A percentile compares a stretch with the other conserved stretches of the same genome.
Conservation (phyloP, 768 basidiomycete species). For the Aureoboletus auriporus region DNA sequence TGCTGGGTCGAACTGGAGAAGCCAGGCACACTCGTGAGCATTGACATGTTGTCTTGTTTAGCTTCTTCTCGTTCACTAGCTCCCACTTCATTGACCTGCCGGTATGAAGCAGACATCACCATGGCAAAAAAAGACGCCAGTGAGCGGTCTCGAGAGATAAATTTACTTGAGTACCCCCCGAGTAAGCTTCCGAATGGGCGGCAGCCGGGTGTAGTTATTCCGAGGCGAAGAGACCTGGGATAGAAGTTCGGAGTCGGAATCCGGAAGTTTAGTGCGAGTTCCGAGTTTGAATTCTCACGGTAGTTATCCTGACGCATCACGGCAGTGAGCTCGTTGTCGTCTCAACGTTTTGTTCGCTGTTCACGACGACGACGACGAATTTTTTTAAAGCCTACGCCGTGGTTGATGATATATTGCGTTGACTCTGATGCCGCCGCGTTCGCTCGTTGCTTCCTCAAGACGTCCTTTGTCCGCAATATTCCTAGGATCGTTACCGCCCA, state of each 20-base stretch:
- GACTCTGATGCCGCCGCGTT: constrained; percentile 49
- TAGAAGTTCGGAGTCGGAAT: constrained; percentile 18
- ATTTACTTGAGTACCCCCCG: too few species aligned
- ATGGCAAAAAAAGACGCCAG: too few species aligned
- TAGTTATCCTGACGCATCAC: constrained; percentile 12
- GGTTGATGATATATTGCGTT: constrained; percentile 26
- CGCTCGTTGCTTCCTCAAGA: constrained; percentile 35
- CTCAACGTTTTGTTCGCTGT: constrained; percentile 22
- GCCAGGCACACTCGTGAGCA: too few species aligned
- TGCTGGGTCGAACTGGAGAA: too few species aligned
- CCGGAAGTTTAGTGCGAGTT: constrained; percentile 7
- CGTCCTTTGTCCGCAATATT: constrained; percentile 63
- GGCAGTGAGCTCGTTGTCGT: constrained; percentile 22
- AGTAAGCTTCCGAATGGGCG: too few species aligned
- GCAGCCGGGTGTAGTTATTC: too few species aligned
- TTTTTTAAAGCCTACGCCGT: constrained; percentile 11
- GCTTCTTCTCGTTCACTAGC: too few species aligned
- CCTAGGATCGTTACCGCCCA: constrained; percentile 43
- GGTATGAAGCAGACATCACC: too few species aligned
- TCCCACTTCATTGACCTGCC: too few species aligned
- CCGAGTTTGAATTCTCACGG: constrained; percentile 24
- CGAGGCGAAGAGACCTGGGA: too few species aligned
- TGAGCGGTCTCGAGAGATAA: too few species aligned
- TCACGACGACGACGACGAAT: constrained; percentile 20
- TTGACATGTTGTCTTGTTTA: too few species aligned